Base-by-base conservation (phyloP, 140 eudicot species). In the Artemisia princeps region DNA sequence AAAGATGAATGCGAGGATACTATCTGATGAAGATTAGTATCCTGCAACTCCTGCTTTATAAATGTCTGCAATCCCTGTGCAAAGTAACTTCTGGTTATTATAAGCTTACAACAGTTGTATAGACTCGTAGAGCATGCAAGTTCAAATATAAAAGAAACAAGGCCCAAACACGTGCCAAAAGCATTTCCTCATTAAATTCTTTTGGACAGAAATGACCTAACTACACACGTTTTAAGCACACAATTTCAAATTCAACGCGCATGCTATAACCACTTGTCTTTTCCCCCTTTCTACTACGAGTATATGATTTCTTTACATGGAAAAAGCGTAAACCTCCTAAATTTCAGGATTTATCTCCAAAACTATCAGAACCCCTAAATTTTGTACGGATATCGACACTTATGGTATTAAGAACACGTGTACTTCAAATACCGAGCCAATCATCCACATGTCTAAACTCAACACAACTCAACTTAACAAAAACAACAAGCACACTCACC, bases 61-160 rank as follows among this genome's bases (percentile, higher is more conserved):
- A 64, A 67, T 55, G 69, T 72, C 74, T 76, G 72, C 69, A 68
- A 78, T 56, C 70, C 80, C 62, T 65, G 51, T 22, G 46, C 42
- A 17, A 37, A 71, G 65, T 52, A 56, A 56, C 53, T 71, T 60
- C 56, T 56, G 48, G 56, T 71, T 59, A 57, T 62, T 51, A 55
- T 60, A 76, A 45, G 44, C 54, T 70, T 80, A 50, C 6, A 51
- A 46, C 72, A 73, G 55, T 78, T 73, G 24, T 28, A 52, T 2
- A 45, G 44, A 37, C 44, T 37, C 10, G 44, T 6, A 37, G 64
- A 50, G 45, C 40, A 60, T 45, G 17, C 10, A 28, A 54, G 46
- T 37, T 64, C 60, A 79, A 44, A 48, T 64, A 30, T 51, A 52
- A 55, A 68, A 24, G 62, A 52, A 37, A 64, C 8, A 60, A 74